These are phyloP conservation scores for Cordyceps cicadae DNA, from an alignment of 2,329 filamentous ascomycete genomes.

Conservation along the genomic window DNA sequence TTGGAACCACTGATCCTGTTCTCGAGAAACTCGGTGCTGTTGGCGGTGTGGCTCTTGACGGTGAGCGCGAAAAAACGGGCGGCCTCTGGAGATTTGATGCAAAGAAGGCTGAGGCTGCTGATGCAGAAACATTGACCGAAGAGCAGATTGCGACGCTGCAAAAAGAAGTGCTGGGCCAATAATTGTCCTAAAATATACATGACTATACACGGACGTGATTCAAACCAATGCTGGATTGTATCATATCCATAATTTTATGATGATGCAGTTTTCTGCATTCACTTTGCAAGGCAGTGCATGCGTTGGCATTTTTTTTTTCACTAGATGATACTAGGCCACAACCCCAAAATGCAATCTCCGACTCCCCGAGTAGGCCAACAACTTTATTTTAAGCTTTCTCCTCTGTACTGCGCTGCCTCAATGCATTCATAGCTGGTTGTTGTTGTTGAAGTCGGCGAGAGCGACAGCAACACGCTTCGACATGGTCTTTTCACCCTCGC, in stretches of 20 bases:
- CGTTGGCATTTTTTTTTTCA: background rate
- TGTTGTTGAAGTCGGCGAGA: slow-evolving; percentile 78
- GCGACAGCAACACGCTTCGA: slow-evolving; percentile 68
- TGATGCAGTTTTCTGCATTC: background rate
- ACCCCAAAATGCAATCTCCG: slow-evolving; percentile 1
- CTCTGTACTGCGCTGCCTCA: background rate
- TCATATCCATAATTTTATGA: background rate
- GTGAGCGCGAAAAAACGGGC: slow-evolving; percentile 53
- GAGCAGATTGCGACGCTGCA: slow-evolving; percentile 36
- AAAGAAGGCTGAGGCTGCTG: slow-evolving; percentile 32
- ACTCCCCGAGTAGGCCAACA: background rate
- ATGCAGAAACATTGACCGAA: slow-evolving; percentile 29
- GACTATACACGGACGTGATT: background rate
- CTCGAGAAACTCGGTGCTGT: slow-evolving; percentile 36
- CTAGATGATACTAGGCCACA: background rate
- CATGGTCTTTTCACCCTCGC: slow-evolving; percentile 98
- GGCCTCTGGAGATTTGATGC: slow-evolving; percentile 53
- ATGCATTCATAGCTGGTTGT: slow-evolving; percentile 25
- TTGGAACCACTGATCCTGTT: slow-evolving; percentile 30
- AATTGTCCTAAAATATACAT: slow-evolving; percentile 10
- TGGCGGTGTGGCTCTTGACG: slow-evolving; percentile 40
- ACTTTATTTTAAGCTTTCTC: background rate
- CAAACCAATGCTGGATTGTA: slow-evolving; percentile 1
- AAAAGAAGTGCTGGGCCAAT: slow-evolving; percentile 35
- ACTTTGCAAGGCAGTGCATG: background rate